Base-by-base conservation (phyloP, 1,284 basidiomycete species). In the Malassezia dermatis region DNA sequence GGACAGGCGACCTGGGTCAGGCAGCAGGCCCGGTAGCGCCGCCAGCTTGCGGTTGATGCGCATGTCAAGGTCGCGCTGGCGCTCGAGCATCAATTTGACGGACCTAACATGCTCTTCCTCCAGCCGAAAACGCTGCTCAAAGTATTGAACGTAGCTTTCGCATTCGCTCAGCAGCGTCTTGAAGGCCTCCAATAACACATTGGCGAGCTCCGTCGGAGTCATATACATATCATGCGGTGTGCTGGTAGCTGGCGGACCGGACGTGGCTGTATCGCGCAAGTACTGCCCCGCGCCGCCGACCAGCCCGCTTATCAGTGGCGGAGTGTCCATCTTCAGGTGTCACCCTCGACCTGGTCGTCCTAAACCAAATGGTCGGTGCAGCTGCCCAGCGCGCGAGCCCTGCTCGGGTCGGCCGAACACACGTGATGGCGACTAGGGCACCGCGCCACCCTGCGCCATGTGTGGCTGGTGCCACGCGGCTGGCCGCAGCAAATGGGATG, bases 91-190 rank as follows among this genome's bases (percentile, higher is more conserved):
- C 13, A 37, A 7, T 15, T 57, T 58, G 8, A 73, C 48, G 21
- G 49, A 53, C 7, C 50, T 48, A 27, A 70, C 52, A 55, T 72
- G 68, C 23, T 72, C 67, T 34, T 73, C 71, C 53, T 73, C 71
- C 10, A 69, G 44, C 30, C 64, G 64, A 44, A 69, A 58, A 21
- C 69, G 57, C n/a, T 56, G 51, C 42, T 72, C 68, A 48, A 60
- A 67, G 23, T 61, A 56, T 1, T 52, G 54, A 34, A 70, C 56
- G 43, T 72, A 72, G 47, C 65, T 61, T 15, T 72, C 69, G 1
- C 59, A 63, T 52, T 72, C 69, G 15, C 53, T 52, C 39, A 71
- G 55, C 41, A 60, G 59, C 39, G 58, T 59, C 39, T 60, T 55
- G 45, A 71, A 66, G 1, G 65, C 65, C 19, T 66, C 64, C 28